Percentiles rank a stretch among this genome's conserved stretches.
phyloP scores from a whole-genome alignment of 768 basidiomycete species.

The Suillus luteus region DNA sequence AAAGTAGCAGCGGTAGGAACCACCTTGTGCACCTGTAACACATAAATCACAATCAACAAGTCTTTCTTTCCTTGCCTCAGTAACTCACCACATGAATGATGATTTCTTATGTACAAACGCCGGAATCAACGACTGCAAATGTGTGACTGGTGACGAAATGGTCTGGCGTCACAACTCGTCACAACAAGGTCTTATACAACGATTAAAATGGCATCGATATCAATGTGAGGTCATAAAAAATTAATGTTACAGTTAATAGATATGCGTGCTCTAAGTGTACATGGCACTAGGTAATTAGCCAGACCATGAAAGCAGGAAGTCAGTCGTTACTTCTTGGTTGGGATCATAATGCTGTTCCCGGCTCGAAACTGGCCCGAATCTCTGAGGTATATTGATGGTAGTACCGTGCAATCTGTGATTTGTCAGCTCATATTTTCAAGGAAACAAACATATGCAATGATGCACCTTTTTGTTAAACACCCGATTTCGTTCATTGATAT shows the following conservation, averaged over 20 bases:
- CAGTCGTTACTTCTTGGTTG: not conserved
- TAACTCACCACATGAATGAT: conserved; percentile 63
- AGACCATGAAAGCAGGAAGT: not conserved
- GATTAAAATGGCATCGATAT: not conserved
- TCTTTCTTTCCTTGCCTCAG: conserved; percentile 3
- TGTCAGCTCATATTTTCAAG: conserved; percentile 9
- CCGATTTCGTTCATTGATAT: conserved; percentile 97
- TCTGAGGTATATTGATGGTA: conserved; percentile 97
- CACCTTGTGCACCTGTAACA: conserved; percentile 76
- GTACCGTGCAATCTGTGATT: conserved; percentile 81
- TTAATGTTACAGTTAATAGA: not conserved
- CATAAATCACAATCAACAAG: conserved; percentile 3
- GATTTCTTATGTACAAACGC: not conserved
- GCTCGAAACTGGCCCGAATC: conserved; percentile 96
- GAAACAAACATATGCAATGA: conserved; percentile 3
- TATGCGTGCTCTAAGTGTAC: not conserved
- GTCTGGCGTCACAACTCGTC: not conserved
- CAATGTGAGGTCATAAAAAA: not conserved
- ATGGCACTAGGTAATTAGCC: not conserved
- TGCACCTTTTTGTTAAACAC: conserved; percentile 96
- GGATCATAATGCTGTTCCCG: conserved; percentile 81
- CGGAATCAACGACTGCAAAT: not conserved
- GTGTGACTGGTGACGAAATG: not conserved
- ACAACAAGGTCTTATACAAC: not conserved
- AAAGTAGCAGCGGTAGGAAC: conserved; percentile 75